phyloP scores from a whole-genome alignment of 495 filamentous ascomycete genomes.

The Penicillium odoratum region DNA sequence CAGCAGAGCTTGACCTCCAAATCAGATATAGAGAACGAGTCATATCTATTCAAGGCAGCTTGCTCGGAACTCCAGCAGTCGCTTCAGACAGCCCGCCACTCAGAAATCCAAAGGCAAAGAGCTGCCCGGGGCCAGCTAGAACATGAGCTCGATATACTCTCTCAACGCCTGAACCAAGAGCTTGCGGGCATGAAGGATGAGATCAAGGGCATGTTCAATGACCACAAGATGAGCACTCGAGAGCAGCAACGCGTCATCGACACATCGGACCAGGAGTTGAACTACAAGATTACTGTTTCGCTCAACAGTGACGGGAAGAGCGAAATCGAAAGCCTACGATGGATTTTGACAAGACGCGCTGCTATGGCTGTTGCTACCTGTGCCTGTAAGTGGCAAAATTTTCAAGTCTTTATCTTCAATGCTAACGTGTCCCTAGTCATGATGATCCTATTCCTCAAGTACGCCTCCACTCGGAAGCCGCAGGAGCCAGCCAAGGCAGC shows the following conservation, averaged over 20 bases:
- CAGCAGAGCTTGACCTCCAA: conserved; percentile 73
- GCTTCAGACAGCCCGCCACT: conserved; percentile 55
- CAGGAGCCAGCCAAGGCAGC: conserved; percentile 33
- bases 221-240: conserved; percentile 87
- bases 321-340: conserved; percentile 86
- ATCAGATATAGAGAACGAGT: conserved; percentile 81
- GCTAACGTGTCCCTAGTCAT: conserved; percentile 41
- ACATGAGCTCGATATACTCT: conserved; percentile 90
- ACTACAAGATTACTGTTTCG: conserved; percentile 87
- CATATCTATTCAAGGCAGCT: conserved; percentile 90
- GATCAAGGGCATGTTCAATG: conserved; percentile 92
- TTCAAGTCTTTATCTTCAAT: neutral
- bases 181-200: conserved; percentile 79
- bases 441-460: conserved; percentile 49
- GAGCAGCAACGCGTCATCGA: conserved; percentile 84
- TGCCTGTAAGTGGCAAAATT: conserved; percentile 33
- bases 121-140: conserved; percentile 81
- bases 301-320: conserved; percentile 84
- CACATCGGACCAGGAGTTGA: conserved; percentile 82
- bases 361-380: conserved; percentile 69
- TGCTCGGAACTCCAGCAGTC: conserved; percentile 89
- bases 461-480: conserved; percentile 38
- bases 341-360: conserved; percentile 85
- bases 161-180: conserved; percentile 79
- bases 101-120: conserved; percentile 65